These are phyloP conservation scores for Populus simonii DNA, from an alignment of 345 rosid species.

Conservation along the genomic window DNA sequence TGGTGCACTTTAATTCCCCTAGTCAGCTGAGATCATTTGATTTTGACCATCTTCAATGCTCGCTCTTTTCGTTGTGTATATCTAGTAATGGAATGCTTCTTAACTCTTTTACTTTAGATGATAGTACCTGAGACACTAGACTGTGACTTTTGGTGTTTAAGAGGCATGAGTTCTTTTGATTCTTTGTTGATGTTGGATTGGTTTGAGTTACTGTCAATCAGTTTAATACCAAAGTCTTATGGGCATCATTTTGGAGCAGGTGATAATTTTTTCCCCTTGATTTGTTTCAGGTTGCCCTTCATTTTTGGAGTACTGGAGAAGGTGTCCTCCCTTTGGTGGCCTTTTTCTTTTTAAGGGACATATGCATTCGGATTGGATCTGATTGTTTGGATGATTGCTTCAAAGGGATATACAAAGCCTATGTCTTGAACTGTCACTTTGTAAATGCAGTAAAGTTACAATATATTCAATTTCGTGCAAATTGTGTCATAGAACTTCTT, in stretches of 20 bases:
- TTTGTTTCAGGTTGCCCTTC: slow-evolving; percentile 65
- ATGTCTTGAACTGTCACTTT: slow-evolving; percentile 82
- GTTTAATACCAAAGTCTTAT: not conserved
- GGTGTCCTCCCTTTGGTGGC: slow-evolving; percentile 82
- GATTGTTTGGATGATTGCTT: slow-evolving; percentile 84
- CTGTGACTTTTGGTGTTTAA: not conserved
- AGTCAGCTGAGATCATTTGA: not conserved
- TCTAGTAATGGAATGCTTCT: not conserved
- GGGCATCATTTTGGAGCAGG: not conserved
- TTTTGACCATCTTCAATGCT: not conserved
- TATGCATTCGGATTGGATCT: slow-evolving; percentile 74
- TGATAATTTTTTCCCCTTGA: not conserved
- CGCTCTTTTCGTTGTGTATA: not conserved
- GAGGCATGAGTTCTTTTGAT: not conserved
- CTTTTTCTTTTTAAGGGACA: slow-evolving; percentile 73
- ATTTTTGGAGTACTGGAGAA: slow-evolving; percentile 96
- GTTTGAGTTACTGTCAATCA: not conserved
- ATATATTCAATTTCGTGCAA: slow-evolving; percentile 80
- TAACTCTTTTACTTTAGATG: not conserved
- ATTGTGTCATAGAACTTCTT: slow-evolving; percentile 78
- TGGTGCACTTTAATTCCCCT: not conserved
- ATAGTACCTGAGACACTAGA: not conserved
- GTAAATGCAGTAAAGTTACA: slow-evolving; percentile 73
- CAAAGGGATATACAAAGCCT: slow-evolving; percentile 89
- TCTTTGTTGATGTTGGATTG: not conserved